phyloP scores from a whole-genome alignment of 805 yeast species.

The Suhomyces vadensis region DNA sequence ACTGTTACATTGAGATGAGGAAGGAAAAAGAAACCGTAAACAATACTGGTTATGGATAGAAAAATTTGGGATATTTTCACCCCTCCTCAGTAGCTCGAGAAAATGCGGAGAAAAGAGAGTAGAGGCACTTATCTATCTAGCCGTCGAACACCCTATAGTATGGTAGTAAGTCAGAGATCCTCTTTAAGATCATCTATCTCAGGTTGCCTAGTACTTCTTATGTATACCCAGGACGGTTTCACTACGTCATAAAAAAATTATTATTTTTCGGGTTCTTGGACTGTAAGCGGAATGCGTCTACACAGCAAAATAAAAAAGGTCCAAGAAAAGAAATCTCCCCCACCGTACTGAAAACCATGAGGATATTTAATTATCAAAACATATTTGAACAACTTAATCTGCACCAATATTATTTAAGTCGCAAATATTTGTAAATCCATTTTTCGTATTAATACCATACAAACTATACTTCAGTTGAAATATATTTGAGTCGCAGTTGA shows the following conservation, averaged over 20 bases:
- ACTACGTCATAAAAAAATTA: slow-evolving; percentile 1
- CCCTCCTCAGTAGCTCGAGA: too few species aligned
- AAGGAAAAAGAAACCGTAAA: background rate
- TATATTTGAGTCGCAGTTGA: background rate
- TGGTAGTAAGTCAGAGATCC: too few species aligned
- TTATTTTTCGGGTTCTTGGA: background rate
- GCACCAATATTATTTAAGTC: background rate
- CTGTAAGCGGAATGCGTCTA: slow-evolving; percentile 1
- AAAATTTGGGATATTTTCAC: too few species aligned
- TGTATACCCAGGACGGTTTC: background rate
- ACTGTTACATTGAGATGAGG: background rate
- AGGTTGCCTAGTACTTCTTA: background rate
- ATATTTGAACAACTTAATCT: background rate
- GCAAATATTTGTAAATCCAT: background rate
- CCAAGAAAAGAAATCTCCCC: background rate
- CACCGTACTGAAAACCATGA: background rate
- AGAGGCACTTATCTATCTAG: too few species aligned
- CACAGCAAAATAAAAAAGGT: background rate
- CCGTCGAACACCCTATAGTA: too few species aligned
- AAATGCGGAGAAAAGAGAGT: too few species aligned
- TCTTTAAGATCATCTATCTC: background rate
- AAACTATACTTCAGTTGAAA: background rate
- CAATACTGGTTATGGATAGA: background rate
- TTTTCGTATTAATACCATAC: background rate
- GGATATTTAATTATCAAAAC: background rate